Evolutionary conservation across 2,329 filamentous ascomycete species (phyloP).

Genomic region (Alternaria sp.): DNA sequence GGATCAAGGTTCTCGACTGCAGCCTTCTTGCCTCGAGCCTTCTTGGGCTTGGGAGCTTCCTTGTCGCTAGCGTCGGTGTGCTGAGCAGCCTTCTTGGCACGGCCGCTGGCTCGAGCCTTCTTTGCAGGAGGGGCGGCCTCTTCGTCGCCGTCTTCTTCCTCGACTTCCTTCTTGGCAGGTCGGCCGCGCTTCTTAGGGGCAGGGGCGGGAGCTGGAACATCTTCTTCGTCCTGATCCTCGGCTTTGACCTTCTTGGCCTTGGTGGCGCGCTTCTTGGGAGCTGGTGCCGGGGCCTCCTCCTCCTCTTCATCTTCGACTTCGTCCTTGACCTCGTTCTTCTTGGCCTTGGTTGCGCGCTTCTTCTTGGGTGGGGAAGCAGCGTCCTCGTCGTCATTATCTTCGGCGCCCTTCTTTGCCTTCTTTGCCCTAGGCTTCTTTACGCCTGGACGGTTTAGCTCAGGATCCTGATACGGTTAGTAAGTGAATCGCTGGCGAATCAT

Average conservation of each 20-base stretch:
- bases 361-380: constrained; percentile 47
- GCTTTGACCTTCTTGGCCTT: constrained; percentile 22
- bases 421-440: constrained; percentile 56
- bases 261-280: constrained; percentile 43
- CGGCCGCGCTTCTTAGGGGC: constrained; percentile 44
- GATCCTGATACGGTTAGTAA: constrained; percentile 64
- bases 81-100: constrained; percentile 16
- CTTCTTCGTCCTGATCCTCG: constrained; percentile 39
- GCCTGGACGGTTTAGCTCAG: constrained; percentile 76
- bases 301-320: constrained; percentile 45
- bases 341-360: constrained; percentile 50
- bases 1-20: constrained; percentile 25
- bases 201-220: constrained; percentile 26
- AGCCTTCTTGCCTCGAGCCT: constrained; percentile 27
- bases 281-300: constrained; percentile 28
- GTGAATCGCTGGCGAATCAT: constrained; percentile 43
- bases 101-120: constrained; percentile 26
- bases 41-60: constrained; percentile 40
- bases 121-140: constrained; percentile 33
- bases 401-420: constrained; percentile 40
- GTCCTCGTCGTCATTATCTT: constrained; percentile 32
- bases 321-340: constrained; percentile 35
- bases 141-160: constrained; percentile 33
- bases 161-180: constrained; percentile 29
- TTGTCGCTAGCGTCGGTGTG: constrained; percentile 19